Base-by-base conservation (phyloP, 2,329 filamentous ascomycete genomes). In the Fusarium siculi region DNA sequence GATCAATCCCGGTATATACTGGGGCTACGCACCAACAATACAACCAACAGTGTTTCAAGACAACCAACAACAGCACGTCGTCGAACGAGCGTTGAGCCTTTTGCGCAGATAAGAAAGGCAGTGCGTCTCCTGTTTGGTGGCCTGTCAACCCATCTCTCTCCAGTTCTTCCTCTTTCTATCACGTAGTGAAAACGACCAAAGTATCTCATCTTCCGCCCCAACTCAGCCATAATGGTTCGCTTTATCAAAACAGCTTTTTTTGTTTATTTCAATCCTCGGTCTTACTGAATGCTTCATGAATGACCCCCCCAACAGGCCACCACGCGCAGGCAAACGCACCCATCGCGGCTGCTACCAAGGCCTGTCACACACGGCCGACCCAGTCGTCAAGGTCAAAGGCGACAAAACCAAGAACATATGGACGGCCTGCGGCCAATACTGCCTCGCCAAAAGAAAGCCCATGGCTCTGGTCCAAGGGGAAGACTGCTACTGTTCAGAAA, bases 41-140 rank as follows among this genome's bases (percentile, higher is more conserved):
- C 36, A 30, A 42, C 52, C 52, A 54, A 55, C 52, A 32, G 10
- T 23, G 37, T 55, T 55, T 52, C 56, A 44, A 23, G 23, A 59
- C 21, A 19, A 32, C 36, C 56, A 58, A 58, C 36, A 39, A 14
- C 25, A 34, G 44, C 21, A 30, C 7, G 16, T 7, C 9, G 34
- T 37, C 34, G 3, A 23, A 8, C 28, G 21, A 23, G 12, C 9
- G 9, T 5, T 23, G 11, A 9, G 12, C 2, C 2, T 2, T 4
- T 6, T n/a, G 3, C 2, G 19, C 4, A 21, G n/a, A 40, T 59
- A 34, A 34, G n/a, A 34, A 52, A 9, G 16, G 7, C 4, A 15
- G 9, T 25, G 12, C 4, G 12, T 6, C 9, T 21, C n/a, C 18
- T 5, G 0, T 10, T 16, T 11, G 6, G 7, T 37, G 9, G 12